Percentiles rank a stretch among this genome's conserved stretches.
These are phyloP conservation scores for Hymenoscyphus fraxineus DNA, from an alignment of 2,329 filamentous ascomycete species.

Conservation along the genomic window DNA sequence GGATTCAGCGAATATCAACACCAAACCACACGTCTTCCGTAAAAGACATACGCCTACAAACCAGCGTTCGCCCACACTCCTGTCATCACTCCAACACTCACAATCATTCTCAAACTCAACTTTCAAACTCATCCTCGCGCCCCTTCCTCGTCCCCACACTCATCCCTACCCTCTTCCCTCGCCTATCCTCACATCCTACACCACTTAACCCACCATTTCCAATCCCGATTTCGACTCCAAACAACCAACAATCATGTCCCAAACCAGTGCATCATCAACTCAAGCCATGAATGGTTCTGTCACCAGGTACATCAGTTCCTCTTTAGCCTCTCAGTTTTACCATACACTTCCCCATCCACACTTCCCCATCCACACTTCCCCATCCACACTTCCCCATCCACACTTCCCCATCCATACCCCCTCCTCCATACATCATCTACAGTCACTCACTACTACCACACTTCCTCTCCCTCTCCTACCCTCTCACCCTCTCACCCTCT, in stretches of 20 bases:
- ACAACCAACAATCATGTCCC: not conserved
- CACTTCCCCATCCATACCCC: too few relatives aligned
- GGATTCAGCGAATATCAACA: not conserved
- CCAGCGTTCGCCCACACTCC: not conserved
- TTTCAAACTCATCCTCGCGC: too few relatives aligned
- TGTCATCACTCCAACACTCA: not conserved
- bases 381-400: too few relatives aligned
- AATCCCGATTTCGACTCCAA: too few relatives aligned
- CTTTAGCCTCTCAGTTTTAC: not conserved
- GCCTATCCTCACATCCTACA: too few relatives aligned
- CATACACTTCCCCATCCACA: not conserved
- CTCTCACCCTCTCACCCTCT: too few relatives aligned
- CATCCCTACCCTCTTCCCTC: too few relatives aligned
- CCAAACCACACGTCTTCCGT: not conserved
- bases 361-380: too few relatives aligned
- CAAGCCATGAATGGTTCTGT: not conserved
- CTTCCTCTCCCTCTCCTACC: not conserved
- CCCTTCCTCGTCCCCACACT: too few relatives aligned
- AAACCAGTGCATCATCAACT: not conserved
- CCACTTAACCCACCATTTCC: too few relatives aligned
- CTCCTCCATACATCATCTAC: too few relatives aligned
- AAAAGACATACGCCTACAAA: not conserved
- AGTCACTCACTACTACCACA: not conserved
- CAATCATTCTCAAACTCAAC: not conserved
- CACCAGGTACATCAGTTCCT: not conserved